Evolutionary conservation across 257 asterid genomes (phyloP), one percentile per base, ranked within the genome.

Genomic region (Thymus mandschuricus): DNA sequence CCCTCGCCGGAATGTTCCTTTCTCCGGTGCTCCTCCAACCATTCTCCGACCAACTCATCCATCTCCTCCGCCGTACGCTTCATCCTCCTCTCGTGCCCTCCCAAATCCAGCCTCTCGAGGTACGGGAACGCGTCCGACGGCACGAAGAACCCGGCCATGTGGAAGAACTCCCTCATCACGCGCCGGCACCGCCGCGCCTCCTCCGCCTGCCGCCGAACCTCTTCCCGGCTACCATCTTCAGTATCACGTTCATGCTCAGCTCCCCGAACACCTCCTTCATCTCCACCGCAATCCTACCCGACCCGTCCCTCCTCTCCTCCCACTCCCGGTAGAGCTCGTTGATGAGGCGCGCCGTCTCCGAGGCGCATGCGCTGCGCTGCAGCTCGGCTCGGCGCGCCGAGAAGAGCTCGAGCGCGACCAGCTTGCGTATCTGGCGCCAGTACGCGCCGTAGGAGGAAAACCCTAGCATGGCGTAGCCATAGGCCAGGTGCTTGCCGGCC

Each of bases 141-240:
- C 40, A 70, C 12, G 21, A 70, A 59, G 4, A 31, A 0, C 30
- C 60, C 68, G 6, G 12, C 38, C 38, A 59, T 1, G n/a, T 46
- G 49, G 68, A 70, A 70, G 60, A 70, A 70, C 6, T 70, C 75
- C 75, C 75, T 59, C 68, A 70, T 59, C 68, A 59, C 75, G n/a
- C 6, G 1, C 38, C 51, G 60, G 29, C 60, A 58, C 60, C 30
- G 49, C 68, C 10, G 3, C 60, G 68, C n/a, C 51, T 59, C 66
- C 68, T 15, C 75, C n/a, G 40, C 60, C 0, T 41, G 52, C 28
- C 61, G 61, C 21, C 1, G 6, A 70, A n/a, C 33, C 75, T 15
- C 68, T 49, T 70, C 29, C 75, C 75, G 9, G 50, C 75, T 51
- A 70, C 68, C 68, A 35, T 35, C 61, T 27, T 35, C 6, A 46